Evolutionary conservation across 2,329 filamentous ascomycete genomes (phyloP).

Genomic region (Colletotrichum lentis): DNA sequence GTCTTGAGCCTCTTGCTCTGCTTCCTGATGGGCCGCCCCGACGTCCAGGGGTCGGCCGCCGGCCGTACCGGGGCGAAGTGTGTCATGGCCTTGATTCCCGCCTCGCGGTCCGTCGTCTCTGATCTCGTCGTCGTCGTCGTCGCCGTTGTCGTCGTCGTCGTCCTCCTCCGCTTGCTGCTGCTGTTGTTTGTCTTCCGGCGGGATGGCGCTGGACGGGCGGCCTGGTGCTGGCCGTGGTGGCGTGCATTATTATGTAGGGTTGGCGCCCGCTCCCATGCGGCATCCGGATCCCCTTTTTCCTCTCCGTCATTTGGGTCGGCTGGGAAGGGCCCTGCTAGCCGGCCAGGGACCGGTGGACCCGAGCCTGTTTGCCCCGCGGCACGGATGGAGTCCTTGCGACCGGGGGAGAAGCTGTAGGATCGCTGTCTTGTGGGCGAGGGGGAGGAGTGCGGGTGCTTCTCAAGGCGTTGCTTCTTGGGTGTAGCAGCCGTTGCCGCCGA

Average conservation of each 20-base stretch:
- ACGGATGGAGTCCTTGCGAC: slow-evolving; percentile 63
- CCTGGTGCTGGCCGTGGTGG: slow-evolving; percentile 58
- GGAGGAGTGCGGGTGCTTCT: slow-evolving; percentile 53
- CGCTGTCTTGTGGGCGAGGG: slow-evolving; percentile 57
- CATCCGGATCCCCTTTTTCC: slow-evolving; percentile 38
- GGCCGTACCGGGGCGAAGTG: slow-evolving; percentile 72
- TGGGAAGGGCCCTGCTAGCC: slow-evolving; percentile 36
- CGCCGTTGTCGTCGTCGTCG: slow-evolving; percentile 72
- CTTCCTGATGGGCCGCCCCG: slow-evolving; percentile 66
- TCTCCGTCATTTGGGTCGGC: slow-evolving; percentile 37
- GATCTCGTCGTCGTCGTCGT: slow-evolving; percentile 73
- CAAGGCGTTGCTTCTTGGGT: slow-evolving; percentile 55
- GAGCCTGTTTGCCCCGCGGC: slow-evolving; percentile 44
- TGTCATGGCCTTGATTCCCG: slow-evolving; percentile 87
- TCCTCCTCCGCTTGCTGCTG: slow-evolving; percentile 79
- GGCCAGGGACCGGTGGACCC: slow-evolving; percentile 34
- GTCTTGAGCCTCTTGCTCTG: slow-evolving; percentile 73
- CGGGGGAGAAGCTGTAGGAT: slow-evolving; percentile 70
- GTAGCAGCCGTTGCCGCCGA: slow-evolving; percentile 34
- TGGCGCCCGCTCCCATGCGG: slow-evolving; percentile 48
- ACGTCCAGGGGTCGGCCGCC: slow-evolving; percentile 65
- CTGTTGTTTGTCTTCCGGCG: slow-evolving; percentile 68
- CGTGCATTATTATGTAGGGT: slow-evolving; percentile 71
- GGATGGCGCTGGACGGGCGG: slow-evolving; percentile 51
- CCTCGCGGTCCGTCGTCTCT: slow-evolving; percentile 80